Evolutionary conservation across 2,329 filamentous ascomycete genomes (phyloP).

Genomic region (Ascosphaera aggregata): DNA sequence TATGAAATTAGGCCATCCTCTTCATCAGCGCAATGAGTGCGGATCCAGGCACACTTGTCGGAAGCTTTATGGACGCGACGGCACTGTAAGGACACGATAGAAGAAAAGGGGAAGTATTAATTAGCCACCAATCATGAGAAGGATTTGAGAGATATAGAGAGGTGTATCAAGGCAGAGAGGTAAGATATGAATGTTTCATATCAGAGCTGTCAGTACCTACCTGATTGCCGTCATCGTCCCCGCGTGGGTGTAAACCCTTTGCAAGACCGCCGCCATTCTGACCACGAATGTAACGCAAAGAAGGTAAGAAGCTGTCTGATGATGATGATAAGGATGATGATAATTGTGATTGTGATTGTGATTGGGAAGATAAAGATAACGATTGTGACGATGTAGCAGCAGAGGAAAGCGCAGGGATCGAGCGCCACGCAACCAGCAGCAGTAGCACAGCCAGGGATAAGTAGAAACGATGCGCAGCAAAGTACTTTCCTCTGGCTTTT

Average conservation of each 20-base stretch:
- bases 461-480: background rate
- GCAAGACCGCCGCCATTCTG: background rate
- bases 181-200: background rate
- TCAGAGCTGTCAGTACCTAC: constrained; percentile 2
- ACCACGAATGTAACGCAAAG: background rate
- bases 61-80: constrained; percentile 50
- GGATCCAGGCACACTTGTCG: constrained; percentile 76
- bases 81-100: constrained; percentile 29
- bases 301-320: background rate
- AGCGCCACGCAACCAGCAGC: background rate
- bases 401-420: background rate
- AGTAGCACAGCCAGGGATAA: background rate
- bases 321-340: too few species aligned
- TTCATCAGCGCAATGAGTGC: constrained; percentile 61
- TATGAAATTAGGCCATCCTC: constrained; percentile 81
- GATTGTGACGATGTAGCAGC: too few species aligned
- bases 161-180: background rate
- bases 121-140: constrained; percentile 6
- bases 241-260: background rate
- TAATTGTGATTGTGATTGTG: too few species aligned
- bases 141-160: background rate
- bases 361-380: too few species aligned
- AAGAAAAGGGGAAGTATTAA: constrained; percentile 9
- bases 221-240: constrained; percentile 2
- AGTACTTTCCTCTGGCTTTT: background rate